A percentile compares a stretch with the other conserved stretches of the same genome.
Evolutionary conservation across 2,329 filamentous ascomycete genomes (phyloP).

Genomic region (Fusarium sacchari): DNA sequence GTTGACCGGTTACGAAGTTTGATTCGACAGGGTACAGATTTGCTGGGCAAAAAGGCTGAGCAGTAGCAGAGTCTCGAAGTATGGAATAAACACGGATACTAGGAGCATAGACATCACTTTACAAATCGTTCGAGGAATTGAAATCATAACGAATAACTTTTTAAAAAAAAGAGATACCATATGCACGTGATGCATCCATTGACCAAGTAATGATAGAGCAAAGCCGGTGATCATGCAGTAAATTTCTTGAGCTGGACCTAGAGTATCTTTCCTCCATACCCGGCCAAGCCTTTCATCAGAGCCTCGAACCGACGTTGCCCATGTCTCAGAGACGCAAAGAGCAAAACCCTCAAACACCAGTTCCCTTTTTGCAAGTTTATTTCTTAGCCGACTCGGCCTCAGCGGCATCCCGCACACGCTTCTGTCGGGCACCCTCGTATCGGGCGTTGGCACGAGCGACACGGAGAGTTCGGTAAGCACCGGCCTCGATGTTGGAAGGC

Average conservation of each 20-base stretch:
- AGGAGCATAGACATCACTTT: neutral
- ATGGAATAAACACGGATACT: neutral
- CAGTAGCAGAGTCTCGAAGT: neutral
- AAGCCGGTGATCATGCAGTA: slow-evolving; percentile 55
- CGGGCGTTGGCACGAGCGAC: slow-evolving; percentile 85
- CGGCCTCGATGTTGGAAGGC: slow-evolving; percentile 78
- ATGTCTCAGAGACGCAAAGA: slow-evolving; percentile 54
- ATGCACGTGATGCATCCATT: slow-evolving; percentile 44
- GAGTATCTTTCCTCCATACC: slow-evolving; percentile 52
- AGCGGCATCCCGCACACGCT: slow-evolving; percentile 89
- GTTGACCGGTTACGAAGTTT: slow-evolving; percentile 58
- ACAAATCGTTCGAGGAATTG: neutral
- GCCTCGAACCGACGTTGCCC: slow-evolving; percentile 52
- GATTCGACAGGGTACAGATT: slow-evolving; percentile 60
- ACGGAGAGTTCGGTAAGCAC: slow-evolving; percentile 88
- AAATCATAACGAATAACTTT: slow-evolving; percentile 35
- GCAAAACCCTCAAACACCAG: slow-evolving; percentile 56
- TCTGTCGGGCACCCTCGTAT: slow-evolving; percentile 85
- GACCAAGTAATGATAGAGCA: slow-evolving; percentile 47
- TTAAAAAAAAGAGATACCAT: slow-evolving; percentile 31
- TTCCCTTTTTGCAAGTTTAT: slow-evolving; percentile 65
- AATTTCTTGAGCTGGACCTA: slow-evolving; percentile 56
- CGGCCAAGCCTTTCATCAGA: slow-evolving; percentile 50
- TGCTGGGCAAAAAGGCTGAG: slow-evolving; percentile 49
- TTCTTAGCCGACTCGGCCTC: slow-evolving; percentile 88